Percentiles rank a stretch among this genome's conserved stretches.
phyloP scores from a whole-genome alignment of 2,329 filamentous ascomycete genomes.

The Bipolaris zeicola region DNA sequence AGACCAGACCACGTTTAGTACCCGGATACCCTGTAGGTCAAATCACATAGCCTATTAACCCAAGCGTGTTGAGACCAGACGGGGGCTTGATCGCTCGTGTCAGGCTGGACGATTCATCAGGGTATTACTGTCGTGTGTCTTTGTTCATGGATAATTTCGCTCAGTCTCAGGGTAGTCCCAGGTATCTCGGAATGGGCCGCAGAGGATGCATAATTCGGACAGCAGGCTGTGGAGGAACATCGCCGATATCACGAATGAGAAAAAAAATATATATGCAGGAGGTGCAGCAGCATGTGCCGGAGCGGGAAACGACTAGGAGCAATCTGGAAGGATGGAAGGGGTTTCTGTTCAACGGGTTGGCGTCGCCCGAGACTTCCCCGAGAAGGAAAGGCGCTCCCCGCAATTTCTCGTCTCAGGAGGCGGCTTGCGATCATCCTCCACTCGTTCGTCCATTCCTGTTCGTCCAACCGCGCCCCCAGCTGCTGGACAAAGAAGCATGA shows the following conservation, averaged over 20 bases:
- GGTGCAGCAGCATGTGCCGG: slow-evolving; percentile 10
- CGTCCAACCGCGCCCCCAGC: slow-evolving; percentile 1
- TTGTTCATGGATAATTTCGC: neutral
- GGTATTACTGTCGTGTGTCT: neutral
- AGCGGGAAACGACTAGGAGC: neutral
- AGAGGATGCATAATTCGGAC: neutral
- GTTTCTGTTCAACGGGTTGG: slow-evolving; percentile 13
- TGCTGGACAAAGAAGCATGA: slow-evolving; percentile 2
- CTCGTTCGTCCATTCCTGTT: slow-evolving; percentile 4
- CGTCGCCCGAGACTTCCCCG: slow-evolving; percentile 27
- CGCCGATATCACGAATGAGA: slow-evolving; percentile 2
- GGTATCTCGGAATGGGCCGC: too few species aligned
- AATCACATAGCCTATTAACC: neutral
- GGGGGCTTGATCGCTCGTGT: slow-evolving; percentile 2
- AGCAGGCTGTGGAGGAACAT: slow-evolving; percentile 6
- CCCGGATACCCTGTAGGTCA: slow-evolving; percentile 9
- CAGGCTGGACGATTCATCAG: neutral
- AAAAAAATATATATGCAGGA: slow-evolving; percentile 5
- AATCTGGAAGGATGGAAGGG: slow-evolving; percentile 17
- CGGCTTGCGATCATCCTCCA: slow-evolving; percentile 14
- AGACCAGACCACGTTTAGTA: slow-evolving; percentile 6
- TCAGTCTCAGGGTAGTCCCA: too few species aligned
- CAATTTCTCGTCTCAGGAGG: slow-evolving; percentile 10
- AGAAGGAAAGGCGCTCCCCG: slow-evolving; percentile 23
- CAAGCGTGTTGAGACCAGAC: neutral